phyloP scores from a whole-genome alignment of 768 basidiomycete species.

The Macrolepiota albuminosa region DNA sequence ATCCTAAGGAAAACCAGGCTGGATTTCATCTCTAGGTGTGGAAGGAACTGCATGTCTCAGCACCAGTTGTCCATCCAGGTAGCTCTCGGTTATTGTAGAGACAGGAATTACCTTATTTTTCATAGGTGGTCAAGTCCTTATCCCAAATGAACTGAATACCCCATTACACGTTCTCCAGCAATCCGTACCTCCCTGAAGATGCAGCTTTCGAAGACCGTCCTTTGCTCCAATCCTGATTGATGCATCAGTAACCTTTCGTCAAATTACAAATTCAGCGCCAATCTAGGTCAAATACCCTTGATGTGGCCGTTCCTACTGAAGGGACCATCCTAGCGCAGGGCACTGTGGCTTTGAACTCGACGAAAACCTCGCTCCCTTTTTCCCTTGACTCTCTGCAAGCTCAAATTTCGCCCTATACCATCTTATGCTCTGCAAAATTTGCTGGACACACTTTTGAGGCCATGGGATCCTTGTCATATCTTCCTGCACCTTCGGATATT shows the following conservation, averaged over 20 bases:
- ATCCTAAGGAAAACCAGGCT: conserved; percentile 5
- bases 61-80: conserved; percentile 41
- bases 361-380: conserved; percentile 45
- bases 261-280: conserved; percentile 40
- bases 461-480: conserved; percentile 39
- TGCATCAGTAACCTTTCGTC: conserved; percentile 40
- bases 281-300: conserved; percentile 25
- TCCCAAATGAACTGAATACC: conserved; percentile 28
- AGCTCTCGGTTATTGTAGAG: conserved; percentile 4
- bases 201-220: conserved; percentile 23
- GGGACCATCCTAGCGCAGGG: conserved; percentile 40
- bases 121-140: conserved; percentile 39
- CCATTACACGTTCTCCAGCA: conserved; percentile 51
- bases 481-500: conserved; percentile 42
- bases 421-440: conserved; percentile 35
- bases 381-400: conserved; percentile 43
- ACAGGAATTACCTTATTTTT: background rate
- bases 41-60: conserved; percentile 47
- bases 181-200: conserved; percentile 58
- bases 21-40: conserved; percentile 40
- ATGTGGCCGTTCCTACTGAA: conserved; percentile 41
- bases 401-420: conserved; percentile 30
- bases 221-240: conserved; percentile 48
- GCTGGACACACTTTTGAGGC: conserved; percentile 40
- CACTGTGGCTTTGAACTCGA: conserved; percentile 45